Percentiles rank a stretch among this genome's conserved stretches.
phyloP scores from a whole-genome alignment of 2,329 filamentous ascomycete genomes.

The Pseudogymnoascus sp. region DNA sequence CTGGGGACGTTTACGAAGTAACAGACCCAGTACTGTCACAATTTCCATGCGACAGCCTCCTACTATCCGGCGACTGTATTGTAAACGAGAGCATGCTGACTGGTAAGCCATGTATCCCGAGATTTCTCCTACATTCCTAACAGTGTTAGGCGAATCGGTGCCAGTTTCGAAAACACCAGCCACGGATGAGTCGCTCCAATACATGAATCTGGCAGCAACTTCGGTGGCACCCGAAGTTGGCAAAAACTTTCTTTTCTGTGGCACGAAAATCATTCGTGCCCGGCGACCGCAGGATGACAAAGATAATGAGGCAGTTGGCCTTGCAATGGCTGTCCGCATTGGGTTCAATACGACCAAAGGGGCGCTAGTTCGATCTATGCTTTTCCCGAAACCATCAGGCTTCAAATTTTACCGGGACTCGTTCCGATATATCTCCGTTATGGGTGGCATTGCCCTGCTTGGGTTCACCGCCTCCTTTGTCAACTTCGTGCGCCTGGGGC shows the following conservation, averaged over 20 bases:
- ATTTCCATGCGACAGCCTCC: constrained; percentile 84
- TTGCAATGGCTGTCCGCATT: constrained; percentile 87
- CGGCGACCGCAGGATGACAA: constrained; percentile 78
- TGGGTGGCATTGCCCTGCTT: constrained; percentile 76
- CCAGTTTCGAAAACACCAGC: constrained; percentile 89
- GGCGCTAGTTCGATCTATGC: constrained; percentile 89
- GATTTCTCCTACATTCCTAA: constrained; percentile 16
- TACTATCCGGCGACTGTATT: constrained; percentile 91
- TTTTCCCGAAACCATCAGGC: constrained; percentile 94
- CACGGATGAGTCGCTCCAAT: constrained; percentile 67
- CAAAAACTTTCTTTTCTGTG: constrained; percentile 85
- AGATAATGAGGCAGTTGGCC: constrained; percentile 78
- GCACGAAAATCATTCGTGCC: constrained; percentile 90
- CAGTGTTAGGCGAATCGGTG: constrained; percentile 69
- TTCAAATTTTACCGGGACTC: constrained; percentile 99
- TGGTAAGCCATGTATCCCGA: constrained; percentile 33
- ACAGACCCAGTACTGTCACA: constrained; percentile 85
- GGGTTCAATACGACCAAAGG: constrained; percentile 98
- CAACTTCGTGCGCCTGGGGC: constrained; percentile 79
- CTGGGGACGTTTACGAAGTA: constrained; percentile 93
- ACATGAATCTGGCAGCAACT: constrained; percentile 70
- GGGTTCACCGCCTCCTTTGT: constrained; percentile 87
- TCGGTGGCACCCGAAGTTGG: constrained; percentile 77
- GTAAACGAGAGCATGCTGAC: constrained; percentile 99
- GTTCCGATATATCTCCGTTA: constrained; percentile 95